Conservation (phyloP, 192 early-diverging fungal genomes). For the Coemansia sp. region DNA sequence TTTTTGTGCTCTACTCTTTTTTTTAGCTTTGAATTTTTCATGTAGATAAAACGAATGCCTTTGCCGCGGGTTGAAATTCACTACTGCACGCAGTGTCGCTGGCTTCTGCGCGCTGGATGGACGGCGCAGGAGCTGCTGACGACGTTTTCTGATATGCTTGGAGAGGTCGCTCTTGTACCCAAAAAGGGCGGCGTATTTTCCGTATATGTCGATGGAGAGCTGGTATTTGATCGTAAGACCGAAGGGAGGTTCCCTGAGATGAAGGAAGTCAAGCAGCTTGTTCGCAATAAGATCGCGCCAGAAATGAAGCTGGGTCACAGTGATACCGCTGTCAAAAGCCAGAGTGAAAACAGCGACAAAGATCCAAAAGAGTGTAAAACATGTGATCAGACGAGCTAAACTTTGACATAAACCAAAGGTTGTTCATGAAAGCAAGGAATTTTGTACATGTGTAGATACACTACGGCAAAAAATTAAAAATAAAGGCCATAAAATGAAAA, state of each 20-base stretch:
- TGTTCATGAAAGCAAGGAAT: too few relatives aligned
- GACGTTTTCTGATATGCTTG: conserved; percentile 64
- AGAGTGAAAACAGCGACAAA: not conserved
- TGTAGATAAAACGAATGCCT: conserved; percentile 10
- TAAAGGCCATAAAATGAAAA: too few relatives aligned
- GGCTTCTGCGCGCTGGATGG: conserved; percentile 68
- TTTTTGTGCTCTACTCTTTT: not conserved
- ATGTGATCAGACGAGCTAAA: not conserved
- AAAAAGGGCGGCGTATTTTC: conserved; percentile 50
- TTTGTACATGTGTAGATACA: too few relatives aligned
- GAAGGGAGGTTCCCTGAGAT: conserved; percentile 72
- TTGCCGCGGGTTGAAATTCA: conserved; percentile 50
- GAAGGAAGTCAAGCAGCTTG: conserved; percentile 73
- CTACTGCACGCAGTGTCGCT: conserved; percentile 61
- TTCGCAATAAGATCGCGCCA: conserved; percentile 65
- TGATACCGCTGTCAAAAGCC: conserved; percentile 61
- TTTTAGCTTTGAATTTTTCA: not conserved
- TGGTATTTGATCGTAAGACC: conserved; percentile 67
- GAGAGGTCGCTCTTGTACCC: conserved; percentile 70
- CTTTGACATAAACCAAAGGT: too few relatives aligned
- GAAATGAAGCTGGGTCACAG: conserved; percentile 70
- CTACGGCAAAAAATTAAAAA: too few relatives aligned
- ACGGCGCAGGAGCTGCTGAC: conserved; percentile 70
- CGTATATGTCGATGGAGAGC: conserved; percentile 28
- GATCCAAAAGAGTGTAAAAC: not conserved